These are phyloP conservation scores for Suillus lakei DNA, from an alignment of 768 basidiomycete genomes.

Conservation along the genomic window DNA sequence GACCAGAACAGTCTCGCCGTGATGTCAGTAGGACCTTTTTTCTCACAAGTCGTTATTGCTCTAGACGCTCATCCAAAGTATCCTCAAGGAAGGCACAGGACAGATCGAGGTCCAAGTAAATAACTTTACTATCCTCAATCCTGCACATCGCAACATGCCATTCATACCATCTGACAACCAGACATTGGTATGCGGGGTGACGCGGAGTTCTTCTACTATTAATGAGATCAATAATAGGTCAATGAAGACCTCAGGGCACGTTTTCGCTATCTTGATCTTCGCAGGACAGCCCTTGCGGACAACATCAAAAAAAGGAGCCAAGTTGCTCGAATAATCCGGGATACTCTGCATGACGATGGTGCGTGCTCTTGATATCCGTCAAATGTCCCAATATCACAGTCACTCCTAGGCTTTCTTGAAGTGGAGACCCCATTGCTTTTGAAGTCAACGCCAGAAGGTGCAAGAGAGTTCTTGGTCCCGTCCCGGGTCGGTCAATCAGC, in stretches of 20 bases:
- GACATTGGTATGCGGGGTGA: conserved; percentile 61
- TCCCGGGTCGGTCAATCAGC: conserved; percentile 54
- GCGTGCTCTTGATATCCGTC: conserved; percentile 23
- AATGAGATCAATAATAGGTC: conserved; percentile 49
- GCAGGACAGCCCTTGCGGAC: conserved; percentile 69
- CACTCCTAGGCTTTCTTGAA: conserved; percentile 77
- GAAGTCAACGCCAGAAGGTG: conserved; percentile 92
- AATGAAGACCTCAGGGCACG: conserved; percentile 86
- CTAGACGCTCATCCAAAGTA: conserved; percentile 10
- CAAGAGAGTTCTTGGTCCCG: conserved; percentile 92
- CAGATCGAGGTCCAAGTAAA: conserved; percentile 82
- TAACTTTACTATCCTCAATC: conserved; percentile 76
- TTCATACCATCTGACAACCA: conserved; percentile 82
- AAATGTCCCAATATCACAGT: conserved; percentile 12
- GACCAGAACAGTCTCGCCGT: conserved; percentile 66
- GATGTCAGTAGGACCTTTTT: conserved; percentile 47
- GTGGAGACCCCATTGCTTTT: conserved; percentile 93
- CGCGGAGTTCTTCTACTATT: neutral
- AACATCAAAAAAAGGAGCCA: conserved; percentile 84
- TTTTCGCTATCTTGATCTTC: conserved; percentile 89
- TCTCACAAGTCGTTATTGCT: conserved; percentile 3
- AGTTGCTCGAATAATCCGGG: conserved; percentile 80
- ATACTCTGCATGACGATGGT: conserved; percentile 77
- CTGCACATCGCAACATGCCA: conserved; percentile 73
- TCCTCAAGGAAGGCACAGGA: conserved; percentile 61